phyloP scores from a whole-genome alignment of 345 rosid species.

The Pistacia vera region DNA sequence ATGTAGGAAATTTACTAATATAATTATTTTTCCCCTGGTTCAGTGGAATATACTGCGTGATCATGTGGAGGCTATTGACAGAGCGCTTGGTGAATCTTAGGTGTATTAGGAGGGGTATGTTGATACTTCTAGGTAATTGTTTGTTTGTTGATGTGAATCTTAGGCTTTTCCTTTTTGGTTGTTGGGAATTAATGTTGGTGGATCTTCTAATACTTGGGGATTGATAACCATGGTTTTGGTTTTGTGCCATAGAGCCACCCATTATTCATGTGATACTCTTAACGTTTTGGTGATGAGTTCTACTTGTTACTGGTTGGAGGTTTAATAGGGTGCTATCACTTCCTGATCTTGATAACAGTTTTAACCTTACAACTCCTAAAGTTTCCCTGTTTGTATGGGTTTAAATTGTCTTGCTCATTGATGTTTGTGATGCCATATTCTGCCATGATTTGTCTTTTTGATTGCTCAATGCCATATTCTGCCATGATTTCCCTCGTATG shows the following conservation, averaged over 20 bases:
- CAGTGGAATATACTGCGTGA: slow-evolving; percentile 71
- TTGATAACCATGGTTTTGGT: neutral
- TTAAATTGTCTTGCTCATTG: too few relatives aligned
- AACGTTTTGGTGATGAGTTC: neutral
- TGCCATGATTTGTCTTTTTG: too few relatives aligned
- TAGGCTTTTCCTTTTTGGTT: neutral
- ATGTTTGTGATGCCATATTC: too few relatives aligned
- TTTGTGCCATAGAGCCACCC: neutral
- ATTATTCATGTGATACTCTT: neutral
- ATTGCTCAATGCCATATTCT: too few relatives aligned
- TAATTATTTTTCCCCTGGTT: slow-evolving; percentile 5
- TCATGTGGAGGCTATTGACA: slow-evolving; percentile 63
- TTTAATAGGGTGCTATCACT: neutral
- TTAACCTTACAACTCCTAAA: neutral
- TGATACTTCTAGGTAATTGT: neutral
- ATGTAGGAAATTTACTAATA: neutral
- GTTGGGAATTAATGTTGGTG: neutral
- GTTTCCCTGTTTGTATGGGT: neutral
- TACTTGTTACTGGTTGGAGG: neutral
- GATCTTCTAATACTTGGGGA: neutral
- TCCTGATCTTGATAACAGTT: neutral
- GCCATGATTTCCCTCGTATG: neutral
- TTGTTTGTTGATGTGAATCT: neutral
- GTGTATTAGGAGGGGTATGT: neutral
- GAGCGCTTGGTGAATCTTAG: slow-evolving; percentile 58